Evolutionary conservation across 441 rosid genomes (phyloP).

Genomic region (Capsella rubella): DNA sequence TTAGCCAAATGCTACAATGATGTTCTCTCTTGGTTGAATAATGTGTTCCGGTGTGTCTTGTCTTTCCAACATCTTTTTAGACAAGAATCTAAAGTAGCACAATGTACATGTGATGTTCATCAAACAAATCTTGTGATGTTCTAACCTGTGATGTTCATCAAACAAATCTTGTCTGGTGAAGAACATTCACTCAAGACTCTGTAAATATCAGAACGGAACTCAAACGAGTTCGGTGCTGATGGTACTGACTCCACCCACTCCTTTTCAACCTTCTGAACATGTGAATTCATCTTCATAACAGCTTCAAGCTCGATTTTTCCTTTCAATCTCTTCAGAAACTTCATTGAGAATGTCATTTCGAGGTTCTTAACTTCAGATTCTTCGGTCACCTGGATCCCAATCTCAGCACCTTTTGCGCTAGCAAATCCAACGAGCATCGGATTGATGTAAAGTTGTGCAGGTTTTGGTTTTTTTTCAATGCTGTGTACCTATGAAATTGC

Average conservation of each 20-base stretch:
- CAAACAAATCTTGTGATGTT: conserved; percentile 58
- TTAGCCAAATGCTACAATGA: background rate
- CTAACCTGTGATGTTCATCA: conserved; percentile 58
- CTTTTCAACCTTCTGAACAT: conserved; percentile 64
- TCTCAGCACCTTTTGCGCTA: conserved; percentile 53
- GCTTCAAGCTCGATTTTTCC: conserved; percentile 60
- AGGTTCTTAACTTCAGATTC: conserved; percentile 50
- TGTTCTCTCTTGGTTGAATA: background rate
- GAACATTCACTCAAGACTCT: conserved; percentile 55
- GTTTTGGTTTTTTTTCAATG: conserved; percentile 29
- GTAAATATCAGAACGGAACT: conserved; percentile 61
- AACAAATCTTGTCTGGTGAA: conserved; percentile 62
- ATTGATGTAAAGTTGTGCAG: conserved; percentile 34
- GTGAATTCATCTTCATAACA: conserved; percentile 45
- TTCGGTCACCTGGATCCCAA: conserved; percentile 59
- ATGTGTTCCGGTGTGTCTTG: background rate
- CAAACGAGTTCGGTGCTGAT: conserved; percentile 64
- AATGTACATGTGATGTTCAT: conserved; percentile 53
- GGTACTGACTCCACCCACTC: conserved; percentile 71
- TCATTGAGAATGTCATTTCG: conserved; percentile 58
- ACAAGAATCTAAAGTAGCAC: background rate
- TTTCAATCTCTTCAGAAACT: conserved; percentile 51
- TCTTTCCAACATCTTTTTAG: background rate
- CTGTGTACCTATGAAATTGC: conserved; percentile 60
- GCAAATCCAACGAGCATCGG: conserved; percentile 61